These are phyloP conservation scores for Ophiostoma ulmi DNA, from an alignment of 2,329 filamentous ascomycete genomes.

Conservation along the genomic window DNA sequence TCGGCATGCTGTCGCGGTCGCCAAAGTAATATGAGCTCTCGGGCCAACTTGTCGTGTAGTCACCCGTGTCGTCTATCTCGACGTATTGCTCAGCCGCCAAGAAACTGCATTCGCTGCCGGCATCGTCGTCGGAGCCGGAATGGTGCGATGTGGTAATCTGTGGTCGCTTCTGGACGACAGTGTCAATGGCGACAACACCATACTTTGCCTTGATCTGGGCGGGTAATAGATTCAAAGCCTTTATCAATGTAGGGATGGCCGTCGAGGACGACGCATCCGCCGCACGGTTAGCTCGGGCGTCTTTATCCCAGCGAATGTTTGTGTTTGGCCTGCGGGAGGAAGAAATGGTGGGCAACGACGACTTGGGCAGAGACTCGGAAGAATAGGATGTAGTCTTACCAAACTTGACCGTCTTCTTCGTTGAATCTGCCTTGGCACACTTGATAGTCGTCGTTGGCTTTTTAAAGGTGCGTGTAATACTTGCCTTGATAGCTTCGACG, in stretches of 20 bases:
- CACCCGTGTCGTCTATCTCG: neutral
- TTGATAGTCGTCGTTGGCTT: neutral
- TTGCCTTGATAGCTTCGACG: slow-evolving; percentile 24
- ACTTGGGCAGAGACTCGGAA: neutral
- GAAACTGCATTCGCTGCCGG: neutral
- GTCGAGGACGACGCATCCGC: slow-evolving; percentile 23
- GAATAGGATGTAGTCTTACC: neutral
- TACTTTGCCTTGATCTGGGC: neutral
- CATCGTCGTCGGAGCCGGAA: neutral
- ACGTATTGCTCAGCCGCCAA: neutral
- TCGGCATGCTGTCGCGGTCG: neutral
- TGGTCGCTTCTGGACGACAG: slow-evolving; percentile 13
- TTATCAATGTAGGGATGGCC: slow-evolving; percentile 18
- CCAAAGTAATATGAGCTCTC: slow-evolving; percentile 26
- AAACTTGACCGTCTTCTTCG: neutral
- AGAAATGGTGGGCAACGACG: neutral
- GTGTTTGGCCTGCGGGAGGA: neutral
- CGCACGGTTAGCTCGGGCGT: slow-evolving; percentile 23
- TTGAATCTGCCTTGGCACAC: neutral
- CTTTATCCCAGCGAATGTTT: slow-evolving; percentile 14
- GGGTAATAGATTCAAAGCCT: slow-evolving; percentile 20
- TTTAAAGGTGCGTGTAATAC: slow-evolving; percentile 6
- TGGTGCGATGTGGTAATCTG: slow-evolving; percentile 1
- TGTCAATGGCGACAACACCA: slow-evolving; percentile 22
- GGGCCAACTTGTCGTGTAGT: slow-evolving; percentile 23